A percentile compares a stretch with the other conserved stretches of the same genome.
phyloP scores from a whole-genome alignment of 495 filamentous ascomycete species.

The Podospora fimiseda region DNA sequence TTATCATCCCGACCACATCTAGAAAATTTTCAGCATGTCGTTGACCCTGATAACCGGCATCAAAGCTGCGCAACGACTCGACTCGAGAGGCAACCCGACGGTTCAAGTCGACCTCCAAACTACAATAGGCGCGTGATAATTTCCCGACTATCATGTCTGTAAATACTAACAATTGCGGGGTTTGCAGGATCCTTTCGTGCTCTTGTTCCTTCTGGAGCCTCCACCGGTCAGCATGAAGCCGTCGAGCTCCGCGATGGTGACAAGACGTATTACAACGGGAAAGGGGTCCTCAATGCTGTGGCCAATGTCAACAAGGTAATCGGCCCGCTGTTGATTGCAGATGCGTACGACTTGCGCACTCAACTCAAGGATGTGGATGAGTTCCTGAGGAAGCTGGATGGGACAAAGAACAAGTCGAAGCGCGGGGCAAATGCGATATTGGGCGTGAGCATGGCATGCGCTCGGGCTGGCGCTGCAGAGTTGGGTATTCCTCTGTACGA shows the following conservation, averaged over 20 bases:
- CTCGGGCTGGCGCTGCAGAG: constrained; percentile 97
- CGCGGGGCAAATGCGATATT: constrained; percentile 98
- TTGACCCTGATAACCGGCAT: background rate
- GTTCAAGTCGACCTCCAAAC: constrained; percentile 91
- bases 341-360: constrained; percentile 92
- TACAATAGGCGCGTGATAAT: constrained; percentile 64
- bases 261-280: constrained; percentile 92
- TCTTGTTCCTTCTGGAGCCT: constrained; percentile 97
- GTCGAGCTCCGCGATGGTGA: constrained; percentile 97
- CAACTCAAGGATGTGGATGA: constrained; percentile 79
- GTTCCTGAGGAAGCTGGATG: constrained; percentile 93
- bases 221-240: constrained; percentile 96
- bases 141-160: background rate
- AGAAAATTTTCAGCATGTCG: no score
- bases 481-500: constrained; percentile 93
- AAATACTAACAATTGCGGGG: no score
- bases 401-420: constrained; percentile 92
- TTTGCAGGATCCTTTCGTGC: constrained; percentile 61
- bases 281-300: constrained; percentile 93
- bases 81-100: constrained; percentile 97
- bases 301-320: constrained; percentile 91
- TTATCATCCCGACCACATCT: no score
- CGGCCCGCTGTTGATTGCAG: constrained; percentile 84
- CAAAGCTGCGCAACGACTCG: constrained; percentile 23
- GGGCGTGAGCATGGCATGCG: constrained; percentile 89